Evolutionary conservation across 306 rosid genomes (phyloP).

Genomic region (Dalbergia cultrata): DNA sequence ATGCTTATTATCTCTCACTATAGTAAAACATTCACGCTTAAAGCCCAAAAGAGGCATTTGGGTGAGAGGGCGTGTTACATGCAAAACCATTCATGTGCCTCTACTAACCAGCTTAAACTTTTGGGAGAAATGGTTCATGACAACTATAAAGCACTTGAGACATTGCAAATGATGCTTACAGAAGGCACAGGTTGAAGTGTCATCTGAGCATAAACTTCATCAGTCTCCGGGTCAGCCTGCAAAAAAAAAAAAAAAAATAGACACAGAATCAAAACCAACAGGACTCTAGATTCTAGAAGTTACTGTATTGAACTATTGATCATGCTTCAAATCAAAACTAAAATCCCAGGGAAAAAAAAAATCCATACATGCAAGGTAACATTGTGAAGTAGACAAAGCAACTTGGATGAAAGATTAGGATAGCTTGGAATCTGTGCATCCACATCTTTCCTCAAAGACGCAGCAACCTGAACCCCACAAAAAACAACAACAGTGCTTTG

Average conservation of each 20-base stretch:
- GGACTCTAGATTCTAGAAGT: background rate
- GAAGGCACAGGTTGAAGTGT: slow-evolving; percentile 86
- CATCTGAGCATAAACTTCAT: slow-evolving; percentile 96
- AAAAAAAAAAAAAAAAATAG: background rate
- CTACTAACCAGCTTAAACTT: no score
- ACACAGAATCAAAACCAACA: background rate
- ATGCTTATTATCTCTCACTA: no score
- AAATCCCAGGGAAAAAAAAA: background rate
- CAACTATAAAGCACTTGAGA: background rate
- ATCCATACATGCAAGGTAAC: slow-evolving; percentile 84
- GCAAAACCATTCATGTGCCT: no score
- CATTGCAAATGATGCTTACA: slow-evolving; percentile 57
- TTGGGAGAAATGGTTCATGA: no score
- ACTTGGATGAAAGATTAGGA: slow-evolving; percentile 85
- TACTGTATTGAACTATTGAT: background rate
- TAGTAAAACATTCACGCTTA: no score
- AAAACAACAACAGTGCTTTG: background rate
- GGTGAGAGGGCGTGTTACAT: no score
- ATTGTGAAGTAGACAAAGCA: slow-evolving; percentile 81
- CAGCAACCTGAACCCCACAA: slow-evolving; percentile 79
- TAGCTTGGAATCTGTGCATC: slow-evolving; percentile 84
- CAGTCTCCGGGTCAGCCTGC: slow-evolving; percentile 97
- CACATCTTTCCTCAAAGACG: slow-evolving; percentile 84
- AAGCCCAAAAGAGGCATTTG: no score
- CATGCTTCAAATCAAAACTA: background rate